Base-by-base conservation (phyloP, 2,329 filamentous ascomycete genomes). In the Ophiostoma sp. region DNA sequence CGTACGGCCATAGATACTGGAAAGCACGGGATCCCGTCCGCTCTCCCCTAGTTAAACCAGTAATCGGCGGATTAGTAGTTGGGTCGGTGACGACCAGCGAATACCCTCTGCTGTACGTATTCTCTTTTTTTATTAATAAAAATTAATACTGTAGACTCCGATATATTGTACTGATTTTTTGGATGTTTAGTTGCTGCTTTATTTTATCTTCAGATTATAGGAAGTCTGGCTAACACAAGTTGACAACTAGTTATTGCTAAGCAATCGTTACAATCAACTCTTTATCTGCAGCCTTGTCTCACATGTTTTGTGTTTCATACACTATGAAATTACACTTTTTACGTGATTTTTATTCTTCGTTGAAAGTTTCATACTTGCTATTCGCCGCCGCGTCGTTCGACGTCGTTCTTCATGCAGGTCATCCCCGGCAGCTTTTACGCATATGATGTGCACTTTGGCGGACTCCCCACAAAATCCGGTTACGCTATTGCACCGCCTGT, bases 11-110 rank as follows among this genome's bases (percentile, higher is more conserved):
- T 55, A 55, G 49, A 55, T 55, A 55, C 18, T 27, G 49, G 49
- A 55, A 55, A 55, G n/a, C n/a, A 55, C 49, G 49, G 49, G 49
- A 55, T 55, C 49, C 49, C 49, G 49, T 55, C 49, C 49, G 49
- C 49, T 55, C 49, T 55, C 49, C 49, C 49, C 49, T 55, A 55
- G 49, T 55, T 27, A 55, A 55, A 55, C 49, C 49, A 27, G 7
- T 55, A 55, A 55, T 55, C 49, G 49, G 49, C 49, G 49, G 49
- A 55, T 55, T 36, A 55, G 49, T 55, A 55, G 49, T 55, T 55
- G 49, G 49, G 49, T 55, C 49, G 49, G 49, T 55, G 49, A 55
- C 49, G 49, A 55, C 49, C 49, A 55, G 49, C 49, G 49, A 55
- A 55, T 55, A 55, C 49, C 49, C 49, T 55, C 49, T 55, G 49